Evolutionary conservation across 75 land plant genomes (phyloP).

Genomic region (Chamaecyparis obtusa): DNA sequence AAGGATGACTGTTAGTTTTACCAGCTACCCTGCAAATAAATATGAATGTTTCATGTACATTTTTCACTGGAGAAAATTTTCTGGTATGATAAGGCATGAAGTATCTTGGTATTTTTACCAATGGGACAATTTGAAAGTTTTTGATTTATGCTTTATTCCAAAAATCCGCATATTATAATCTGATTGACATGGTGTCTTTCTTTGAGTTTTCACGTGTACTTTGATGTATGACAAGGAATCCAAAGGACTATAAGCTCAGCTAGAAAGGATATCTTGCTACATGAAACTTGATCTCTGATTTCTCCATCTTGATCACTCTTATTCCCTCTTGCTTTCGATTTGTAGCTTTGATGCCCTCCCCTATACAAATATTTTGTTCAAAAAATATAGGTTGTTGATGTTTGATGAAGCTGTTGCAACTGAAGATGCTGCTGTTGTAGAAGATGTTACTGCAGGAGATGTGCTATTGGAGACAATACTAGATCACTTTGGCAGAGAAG

Average conservation of each 20-base stretch:
- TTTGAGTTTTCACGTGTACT: background rate
- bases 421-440: too few relatives aligned
- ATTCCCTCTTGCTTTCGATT: background rate
- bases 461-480: too few relatives aligned
- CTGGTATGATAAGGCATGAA: background rate
- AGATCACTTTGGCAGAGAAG: too few relatives aligned
- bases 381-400: background rate
- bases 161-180: background rate
- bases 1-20: background rate
- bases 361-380: background rate
- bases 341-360: constrained; percentile 1
- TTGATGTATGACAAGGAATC: background rate
- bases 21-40: background rate
- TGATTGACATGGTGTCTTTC: background rate
- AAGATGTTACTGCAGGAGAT: too few relatives aligned
- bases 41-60: background rate
- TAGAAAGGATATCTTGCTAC: background rate
- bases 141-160: background rate
- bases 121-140: background rate
- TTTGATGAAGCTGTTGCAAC: background rate
- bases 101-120: background rate
- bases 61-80: background rate
- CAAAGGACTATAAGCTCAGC: background rate
- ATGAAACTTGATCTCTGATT: background rate
- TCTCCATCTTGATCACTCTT: background rate